Evolutionary conservation across 2,329 filamentous ascomycete genomes (phyloP), one percentile per base, ranked within the genome.

Genomic region (Fusarium setosum): DNA sequence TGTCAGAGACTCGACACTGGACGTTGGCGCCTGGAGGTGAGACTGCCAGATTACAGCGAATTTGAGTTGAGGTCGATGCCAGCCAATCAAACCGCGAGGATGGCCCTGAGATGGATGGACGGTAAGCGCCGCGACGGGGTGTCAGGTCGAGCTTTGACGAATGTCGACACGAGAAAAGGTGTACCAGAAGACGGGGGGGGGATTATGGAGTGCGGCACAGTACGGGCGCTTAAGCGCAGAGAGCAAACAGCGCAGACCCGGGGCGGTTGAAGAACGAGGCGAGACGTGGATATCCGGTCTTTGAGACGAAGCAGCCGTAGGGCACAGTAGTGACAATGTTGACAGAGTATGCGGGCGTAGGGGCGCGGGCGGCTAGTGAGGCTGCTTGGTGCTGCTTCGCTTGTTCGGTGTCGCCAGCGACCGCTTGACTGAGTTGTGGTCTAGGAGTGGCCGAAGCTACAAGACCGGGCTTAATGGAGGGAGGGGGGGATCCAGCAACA

Each of bases 101-200:
- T 34, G 57, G 51, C 53, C n/a, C 59, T 42, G 32, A 41, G 37
- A 51, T 50, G 44, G 53, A 60, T 51, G 47, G 29, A 42, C 51
- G 41, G 56, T 71, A 73, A 73, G 71, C 71, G 71, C 71, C 65
- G 50, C 11, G 47, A 70, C 45, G 57, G 55, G 53, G 48, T 59
- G 47, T 40, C 42, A 29, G 55, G 40, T 18, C 29, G 55, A 53
- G 48, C 61, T 61, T 64, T 51, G 58, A 64, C 61, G 59, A 71
- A 61, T 69, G 52, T 52, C 58, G 58, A 40, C 32, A 29, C 21
- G 44, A 58, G 48, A 35, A 44, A 7, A 29, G 44, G 35, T 58
- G 53, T 56, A 42, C 61, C 63, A 56, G 49, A 45, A 59, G 45
- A 67, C 32, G 23, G 53, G 23, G 53, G 54, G 37, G 44, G 59